These are phyloP conservation scores for Tuber magnatum DNA, from an alignment of 495 filamentous ascomycete species.

Conservation along the genomic window DNA sequence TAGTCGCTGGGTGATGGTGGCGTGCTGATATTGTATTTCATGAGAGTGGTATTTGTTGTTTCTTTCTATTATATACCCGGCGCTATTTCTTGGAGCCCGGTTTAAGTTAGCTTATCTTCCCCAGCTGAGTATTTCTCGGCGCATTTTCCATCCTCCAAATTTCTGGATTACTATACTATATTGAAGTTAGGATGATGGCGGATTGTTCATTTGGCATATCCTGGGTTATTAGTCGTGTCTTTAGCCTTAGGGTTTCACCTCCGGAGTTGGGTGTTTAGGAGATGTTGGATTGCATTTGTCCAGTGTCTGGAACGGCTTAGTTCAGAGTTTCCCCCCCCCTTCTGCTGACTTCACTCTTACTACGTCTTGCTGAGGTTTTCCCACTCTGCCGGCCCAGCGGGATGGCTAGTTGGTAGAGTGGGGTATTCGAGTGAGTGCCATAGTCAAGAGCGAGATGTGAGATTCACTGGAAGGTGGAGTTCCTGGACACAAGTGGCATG, in stretches of 20 bases:
- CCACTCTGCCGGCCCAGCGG: no score
- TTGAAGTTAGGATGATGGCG: background rate
- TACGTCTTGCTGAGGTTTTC: no score
- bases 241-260: background rate
- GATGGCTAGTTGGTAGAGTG: no score
- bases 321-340: no score
- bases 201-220: background rate
- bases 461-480: no score
- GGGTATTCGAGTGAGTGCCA: no score
- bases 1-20: background rate
- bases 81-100: background rate
- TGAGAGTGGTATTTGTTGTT: background rate
- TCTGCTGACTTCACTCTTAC: no score
- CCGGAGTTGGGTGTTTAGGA: background rate
- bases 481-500: background rate
- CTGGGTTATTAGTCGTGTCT: background rate
- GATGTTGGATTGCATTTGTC: background rate
- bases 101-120: background rate
- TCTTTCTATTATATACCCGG: background rate
- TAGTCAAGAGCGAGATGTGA: no score
- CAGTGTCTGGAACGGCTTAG: background rate
- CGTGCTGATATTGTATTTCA: background rate
- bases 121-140: no score
- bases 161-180: background rate
- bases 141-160: background rate